Evolutionary conservation across 495 filamentous ascomycete genomes (phyloP), one percentile per base, ranked within the genome.

Genomic region (Parmelia sp.): DNA sequence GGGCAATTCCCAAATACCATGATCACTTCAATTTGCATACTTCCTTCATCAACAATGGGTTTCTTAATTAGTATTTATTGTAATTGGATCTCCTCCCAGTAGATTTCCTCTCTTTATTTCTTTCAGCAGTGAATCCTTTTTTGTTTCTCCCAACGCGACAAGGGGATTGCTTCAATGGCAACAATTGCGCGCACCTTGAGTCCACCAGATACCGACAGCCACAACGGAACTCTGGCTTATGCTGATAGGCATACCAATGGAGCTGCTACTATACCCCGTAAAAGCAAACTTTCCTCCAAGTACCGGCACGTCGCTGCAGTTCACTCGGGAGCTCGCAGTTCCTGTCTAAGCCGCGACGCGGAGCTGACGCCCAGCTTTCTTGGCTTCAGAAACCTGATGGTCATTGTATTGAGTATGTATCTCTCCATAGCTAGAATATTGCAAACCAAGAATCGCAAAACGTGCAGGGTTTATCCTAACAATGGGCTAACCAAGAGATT

Each of bases 371-470:
- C 92, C 27, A 96, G 89, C 71, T 97, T 97, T 72, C 73, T 96
- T 49, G 94, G 94, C 0, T 97, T 98, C 70, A 81, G 92, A 39
- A 98, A 98, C 69, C 79, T 98, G 57, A 97, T 97, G 93, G 90
- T 96, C 17, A 86, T 97, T 66, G 90, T 96, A 44, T 75, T 97
- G 60, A 85, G 91, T 94, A 82, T 47, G 78, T 70, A 51, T 29
- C 29, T 47, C 33, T 12, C 27, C 29, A 59, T 36, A 31, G 21
- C 9, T 9, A 27, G 47, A 37, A 27, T 11, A 19, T 0, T 42
- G 7, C n/a, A n/a, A n/a, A n/a, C n/a, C n/a, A n/a, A n/a, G n/a
- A n/a, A n/a, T n/a, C n/a, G n/a, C n/a, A n/a, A n/a, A n/a, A n/a
- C n/a, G n/a, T n/a, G 23, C 5, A 14, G 36, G 15, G 14, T 14